A percentile compares a stretch with the other conserved stretches of the same genome.
Conservation (phyloP, 2,329 filamentous ascomycete species). For the Clonostachys chloroleuca region DNA sequence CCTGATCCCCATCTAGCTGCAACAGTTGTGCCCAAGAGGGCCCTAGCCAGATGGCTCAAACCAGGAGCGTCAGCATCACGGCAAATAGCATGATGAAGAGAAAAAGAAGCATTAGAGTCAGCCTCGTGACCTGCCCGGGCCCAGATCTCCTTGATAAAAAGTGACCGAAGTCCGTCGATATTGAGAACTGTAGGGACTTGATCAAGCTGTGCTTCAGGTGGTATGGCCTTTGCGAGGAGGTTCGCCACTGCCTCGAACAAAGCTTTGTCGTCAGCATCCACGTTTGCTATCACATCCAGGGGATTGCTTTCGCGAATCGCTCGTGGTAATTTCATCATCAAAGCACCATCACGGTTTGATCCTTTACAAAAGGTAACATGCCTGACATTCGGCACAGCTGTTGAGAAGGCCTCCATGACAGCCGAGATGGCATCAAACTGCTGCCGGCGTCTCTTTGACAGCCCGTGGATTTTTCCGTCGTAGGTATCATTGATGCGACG, state of each 20-base stretch:
- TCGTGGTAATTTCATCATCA: constrained; percentile 65
- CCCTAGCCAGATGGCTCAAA: constrained; percentile 67
- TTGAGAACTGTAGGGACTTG: constrained; percentile 32
- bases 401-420: constrained; percentile 70
- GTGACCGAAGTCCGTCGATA: constrained; percentile 26
- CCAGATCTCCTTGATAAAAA: constrained; percentile 51
- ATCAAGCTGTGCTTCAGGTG: constrained; percentile 25
- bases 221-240: constrained; percentile 35
- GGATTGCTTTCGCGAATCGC: constrained; percentile 61
- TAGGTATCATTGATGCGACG: constrained; percentile 41
- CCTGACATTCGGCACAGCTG: constrained; percentile 65
- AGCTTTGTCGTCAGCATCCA: constrained; percentile 14
- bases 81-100: constrained; percentile 68
- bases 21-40: constrained; percentile 65
- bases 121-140: constrained; percentile 39
- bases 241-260: constrained; percentile 28
- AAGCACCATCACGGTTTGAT: constrained; percentile 78
- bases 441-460: constrained; percentile 72
- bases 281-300: constrained; percentile 34
- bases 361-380: constrained; percentile 81
- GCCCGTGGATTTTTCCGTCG: constrained; percentile 62
- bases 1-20: constrained; percentile 72
- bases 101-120: constrained; percentile 58
- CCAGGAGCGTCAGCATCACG: constrained; percentile 68
- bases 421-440: constrained; percentile 84